Conservation (phyloP, 805 yeast genomes). For the Sugiyamaella mastotermitis region DNA sequence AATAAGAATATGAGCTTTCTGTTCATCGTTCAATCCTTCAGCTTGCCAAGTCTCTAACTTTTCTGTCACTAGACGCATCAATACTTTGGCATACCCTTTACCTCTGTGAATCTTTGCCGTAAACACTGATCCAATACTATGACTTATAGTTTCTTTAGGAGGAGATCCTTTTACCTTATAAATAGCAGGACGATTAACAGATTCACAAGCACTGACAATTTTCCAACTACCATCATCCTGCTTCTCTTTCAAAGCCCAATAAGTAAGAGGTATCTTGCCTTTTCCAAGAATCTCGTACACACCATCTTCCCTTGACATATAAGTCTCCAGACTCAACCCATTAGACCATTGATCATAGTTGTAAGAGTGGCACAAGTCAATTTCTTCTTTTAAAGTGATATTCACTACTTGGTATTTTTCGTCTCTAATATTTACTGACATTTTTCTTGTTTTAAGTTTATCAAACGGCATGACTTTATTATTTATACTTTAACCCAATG, state of each 20-base stretch:
- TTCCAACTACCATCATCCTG: slow-evolving; percentile 27
- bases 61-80: slow-evolving; percentile 33
- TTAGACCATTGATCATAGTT: slow-evolving; percentile 26
- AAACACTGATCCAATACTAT: slow-evolving; percentile 52
- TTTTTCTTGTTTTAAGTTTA: no score
- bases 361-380: slow-evolving; percentile 16
- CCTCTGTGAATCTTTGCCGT: slow-evolving; percentile 44
- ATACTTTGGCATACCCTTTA: slow-evolving; percentile 47
- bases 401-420: slow-evolving; percentile 3
- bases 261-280: slow-evolving; percentile 19
- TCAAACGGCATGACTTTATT: no score
- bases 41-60: slow-evolving; percentile 25
- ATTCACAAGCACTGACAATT: slow-evolving; percentile 41
- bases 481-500: no score
- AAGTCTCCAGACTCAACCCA: slow-evolving; percentile 22
- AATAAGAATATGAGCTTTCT: slow-evolving; percentile 28
- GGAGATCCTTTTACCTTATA: slow-evolving; percentile 19
- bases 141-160: slow-evolving; percentile 18
- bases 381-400: slow-evolving; percentile 13
- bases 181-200: slow-evolving; percentile 34
- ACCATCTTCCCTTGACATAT: slow-evolving; percentile 23
- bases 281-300: slow-evolving; percentile 12
- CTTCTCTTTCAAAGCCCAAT: slow-evolving; percentile 25
- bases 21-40: slow-evolving; percentile 15
- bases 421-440: no score